A percentile compares a stretch with the other conserved stretches of the same genome.
phyloP scores from a whole-genome alignment of 169 alveolate genomes.

The Plasmodium cynomolgi region DNA sequence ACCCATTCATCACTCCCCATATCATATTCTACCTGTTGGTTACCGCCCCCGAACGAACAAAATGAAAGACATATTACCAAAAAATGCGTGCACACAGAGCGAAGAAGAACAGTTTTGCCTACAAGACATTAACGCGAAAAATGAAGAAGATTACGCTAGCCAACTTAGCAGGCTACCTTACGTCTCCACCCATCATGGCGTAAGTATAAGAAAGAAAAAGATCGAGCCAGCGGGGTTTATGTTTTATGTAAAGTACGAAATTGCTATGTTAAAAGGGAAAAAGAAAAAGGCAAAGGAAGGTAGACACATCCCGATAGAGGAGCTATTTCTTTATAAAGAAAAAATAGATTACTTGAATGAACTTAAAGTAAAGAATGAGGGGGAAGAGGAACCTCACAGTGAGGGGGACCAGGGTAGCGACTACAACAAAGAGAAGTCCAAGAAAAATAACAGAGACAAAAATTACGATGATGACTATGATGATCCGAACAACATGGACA shows the following conservation, averaged over 20 bases:
- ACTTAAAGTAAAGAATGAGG: background rate
- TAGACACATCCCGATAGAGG: slow-evolving; percentile 14
- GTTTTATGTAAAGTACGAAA: slow-evolving; percentile 79
- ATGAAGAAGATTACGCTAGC: slow-evolving; percentile 4
- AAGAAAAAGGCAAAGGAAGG: slow-evolving; percentile 14
- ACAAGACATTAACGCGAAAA: slow-evolving; percentile 32
- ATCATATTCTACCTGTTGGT: background rate
- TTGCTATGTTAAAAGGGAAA: slow-evolving; percentile 15
- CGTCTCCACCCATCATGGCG: background rate
- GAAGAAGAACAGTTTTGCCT: slow-evolving; percentile 27
- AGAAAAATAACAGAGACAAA: slow-evolving; percentile 4
- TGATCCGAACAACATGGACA: background rate
- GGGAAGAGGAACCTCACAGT: background rate
- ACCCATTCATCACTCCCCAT: background rate
- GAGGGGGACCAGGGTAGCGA: background rate
- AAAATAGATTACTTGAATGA: slow-evolving; percentile 50
- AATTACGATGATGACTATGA: background rate
- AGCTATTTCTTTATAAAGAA: slow-evolving; percentile 61
- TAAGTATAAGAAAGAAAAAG: slow-evolving; percentile 43
- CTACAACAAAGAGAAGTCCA: background rate
- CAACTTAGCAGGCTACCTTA: background rate
- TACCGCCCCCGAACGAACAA: background rate
- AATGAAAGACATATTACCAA: slow-evolving; percentile 10
- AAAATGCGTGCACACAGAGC: background rate
- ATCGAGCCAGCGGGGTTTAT: slow-evolving; percentile 85